phyloP scores from a whole-genome alignment of 768 basidiomycete genomes.

The Leccinum sublutescens region DNA sequence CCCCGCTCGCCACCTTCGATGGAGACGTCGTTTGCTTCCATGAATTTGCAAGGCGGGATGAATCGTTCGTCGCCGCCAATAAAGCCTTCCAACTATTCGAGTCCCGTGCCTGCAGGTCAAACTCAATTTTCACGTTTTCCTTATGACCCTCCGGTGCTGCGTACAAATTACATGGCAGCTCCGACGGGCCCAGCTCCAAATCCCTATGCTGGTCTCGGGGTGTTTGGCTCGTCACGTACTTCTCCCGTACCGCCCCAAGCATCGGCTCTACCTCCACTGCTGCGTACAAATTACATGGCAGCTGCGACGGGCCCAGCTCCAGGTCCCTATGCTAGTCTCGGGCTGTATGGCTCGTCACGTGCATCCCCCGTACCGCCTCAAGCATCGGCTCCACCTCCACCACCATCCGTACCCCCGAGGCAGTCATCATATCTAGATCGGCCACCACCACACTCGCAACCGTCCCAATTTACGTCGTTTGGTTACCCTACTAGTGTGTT shows the following conservation, averaged over 20 bases:
- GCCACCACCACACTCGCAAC: background rate
- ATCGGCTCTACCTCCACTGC: slow-evolving; percentile 23
- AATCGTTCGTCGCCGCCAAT: slow-evolving; percentile 28
- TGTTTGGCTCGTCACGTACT: too few relatives aligned
- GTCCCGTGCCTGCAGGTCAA: slow-evolving; percentile 3
- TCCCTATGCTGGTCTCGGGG: too few relatives aligned
- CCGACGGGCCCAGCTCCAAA: too few relatives aligned
- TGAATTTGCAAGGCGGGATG: slow-evolving; percentile 44
- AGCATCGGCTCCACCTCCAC: slow-evolving; percentile 19
- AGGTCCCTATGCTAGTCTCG: slow-evolving; percentile 39
- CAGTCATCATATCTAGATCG: too few relatives aligned
- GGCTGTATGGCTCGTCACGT: slow-evolving; percentile 26
- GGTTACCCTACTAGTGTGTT: slow-evolving; percentile 17
- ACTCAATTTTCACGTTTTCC: slow-evolving; percentile 23
- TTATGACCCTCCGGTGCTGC: slow-evolving; percentile 11
- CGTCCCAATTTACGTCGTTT: background rate
- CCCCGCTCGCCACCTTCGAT: slow-evolving; percentile 39
- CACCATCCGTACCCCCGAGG: too few relatives aligned
- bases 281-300: background rate
- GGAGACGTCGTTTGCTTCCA: slow-evolving; percentile 53
- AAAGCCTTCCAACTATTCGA: slow-evolving; percentile 28
- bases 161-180: slow-evolving; percentile 16
- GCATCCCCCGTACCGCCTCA: slow-evolving; percentile 8
- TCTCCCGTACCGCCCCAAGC: background rate
- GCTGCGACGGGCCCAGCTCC: slow-evolving; percentile 22